These are phyloP conservation scores for Aspergillus sp. DNA, from an alignment of 2,329 filamentous ascomycete genomes.

Conservation along the genomic window DNA sequence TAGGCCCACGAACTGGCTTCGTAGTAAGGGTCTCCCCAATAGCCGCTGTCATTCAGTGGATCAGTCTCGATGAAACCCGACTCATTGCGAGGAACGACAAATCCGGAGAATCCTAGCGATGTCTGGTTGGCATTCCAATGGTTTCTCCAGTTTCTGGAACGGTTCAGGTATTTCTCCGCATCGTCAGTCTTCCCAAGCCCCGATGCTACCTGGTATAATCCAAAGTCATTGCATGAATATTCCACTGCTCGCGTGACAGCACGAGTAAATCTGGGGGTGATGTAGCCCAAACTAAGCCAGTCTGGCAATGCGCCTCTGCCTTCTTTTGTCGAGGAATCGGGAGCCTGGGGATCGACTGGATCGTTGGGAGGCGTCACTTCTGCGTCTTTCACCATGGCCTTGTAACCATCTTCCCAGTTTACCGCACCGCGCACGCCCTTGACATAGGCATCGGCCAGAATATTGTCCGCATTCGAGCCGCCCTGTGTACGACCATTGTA, in stretches of 20 bases:
- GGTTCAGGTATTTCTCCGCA: slow-evolving; percentile 60
- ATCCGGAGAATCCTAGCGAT: slow-evolving; percentile 64
- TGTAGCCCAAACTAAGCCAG: slow-evolving; percentile 66
- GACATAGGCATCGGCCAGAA: slow-evolving; percentile 71
- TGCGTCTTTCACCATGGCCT: slow-evolving; percentile 67
- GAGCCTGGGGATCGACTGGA: slow-evolving; percentile 54
- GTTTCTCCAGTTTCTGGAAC: slow-evolving; percentile 70
- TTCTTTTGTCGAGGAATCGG: slow-evolving; percentile 65
- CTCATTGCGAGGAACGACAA: slow-evolving; percentile 63
- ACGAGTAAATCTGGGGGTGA: slow-evolving; percentile 63
- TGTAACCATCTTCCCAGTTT: slow-evolving; percentile 65
- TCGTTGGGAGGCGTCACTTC: slow-evolving; percentile 64
- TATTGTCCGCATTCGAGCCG: slow-evolving; percentile 70
- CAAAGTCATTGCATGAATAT: slow-evolving; percentile 71
- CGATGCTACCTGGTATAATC: slow-evolving; percentile 63
- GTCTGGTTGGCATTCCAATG: slow-evolving; percentile 66
- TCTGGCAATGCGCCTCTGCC: slow-evolving; percentile 69
- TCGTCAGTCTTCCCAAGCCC: slow-evolving; percentile 57
- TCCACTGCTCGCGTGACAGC: slow-evolving; percentile 68
- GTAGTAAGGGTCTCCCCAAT: slow-evolving; percentile 65
- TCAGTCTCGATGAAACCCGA: slow-evolving; percentile 53
- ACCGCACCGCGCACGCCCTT: slow-evolving; percentile 64
- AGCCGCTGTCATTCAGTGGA: slow-evolving; percentile 60
- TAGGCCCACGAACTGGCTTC: slow-evolving; percentile 66
- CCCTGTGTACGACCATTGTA: slow-evolving; percentile 70